Conservation (phyloP, 179 eudicot genomes). For the Silene vulgaris region DNA sequence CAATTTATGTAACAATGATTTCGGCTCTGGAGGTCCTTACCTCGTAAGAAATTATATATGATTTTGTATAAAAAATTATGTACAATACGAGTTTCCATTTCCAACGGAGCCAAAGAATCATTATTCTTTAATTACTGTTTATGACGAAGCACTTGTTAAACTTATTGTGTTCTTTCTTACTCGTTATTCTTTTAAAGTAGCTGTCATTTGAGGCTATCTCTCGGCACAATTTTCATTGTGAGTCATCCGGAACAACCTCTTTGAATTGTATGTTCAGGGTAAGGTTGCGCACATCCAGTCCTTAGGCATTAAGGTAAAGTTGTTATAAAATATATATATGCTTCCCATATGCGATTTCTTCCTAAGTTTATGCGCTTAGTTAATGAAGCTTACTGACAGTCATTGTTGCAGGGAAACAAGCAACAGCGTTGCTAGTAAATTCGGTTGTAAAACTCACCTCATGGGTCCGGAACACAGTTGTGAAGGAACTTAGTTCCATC, state of each 20-base stretch:
- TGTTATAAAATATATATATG: background rate
- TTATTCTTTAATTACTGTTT: background rate
- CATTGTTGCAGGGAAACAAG: slow-evolving; percentile 11
- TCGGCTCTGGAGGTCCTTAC: slow-evolving; percentile 1
- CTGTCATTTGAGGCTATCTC: background rate
- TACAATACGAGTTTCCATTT: background rate
- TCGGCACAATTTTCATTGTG: background rate
- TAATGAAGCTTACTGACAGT: slow-evolving; percentile 4
- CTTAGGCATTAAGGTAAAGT: background rate
- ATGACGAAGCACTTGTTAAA: background rate
- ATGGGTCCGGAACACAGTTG: slow-evolving; percentile 84
- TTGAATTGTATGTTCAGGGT: background rate
- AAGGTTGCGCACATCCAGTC: background rate
- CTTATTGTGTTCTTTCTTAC: too few species aligned
- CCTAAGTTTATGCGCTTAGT: background rate
- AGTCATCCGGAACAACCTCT: too few species aligned
- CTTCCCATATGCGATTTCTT: background rate
- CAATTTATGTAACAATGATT: background rate
- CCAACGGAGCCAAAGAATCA: background rate
- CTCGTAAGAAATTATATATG: background rate
- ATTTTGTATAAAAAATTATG: background rate
- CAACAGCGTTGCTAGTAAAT: background rate
- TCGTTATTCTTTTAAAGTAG: background rate
- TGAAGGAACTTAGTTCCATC: slow-evolving; percentile 92
- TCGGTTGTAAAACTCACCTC: slow-evolving; percentile 49